Percentiles rank a stretch among this genome's conserved stretches.
phyloP scores from a whole-genome alignment of 2,329 filamentous ascomycete genomes.

The Microcyclospora tardicrescens region DNA sequence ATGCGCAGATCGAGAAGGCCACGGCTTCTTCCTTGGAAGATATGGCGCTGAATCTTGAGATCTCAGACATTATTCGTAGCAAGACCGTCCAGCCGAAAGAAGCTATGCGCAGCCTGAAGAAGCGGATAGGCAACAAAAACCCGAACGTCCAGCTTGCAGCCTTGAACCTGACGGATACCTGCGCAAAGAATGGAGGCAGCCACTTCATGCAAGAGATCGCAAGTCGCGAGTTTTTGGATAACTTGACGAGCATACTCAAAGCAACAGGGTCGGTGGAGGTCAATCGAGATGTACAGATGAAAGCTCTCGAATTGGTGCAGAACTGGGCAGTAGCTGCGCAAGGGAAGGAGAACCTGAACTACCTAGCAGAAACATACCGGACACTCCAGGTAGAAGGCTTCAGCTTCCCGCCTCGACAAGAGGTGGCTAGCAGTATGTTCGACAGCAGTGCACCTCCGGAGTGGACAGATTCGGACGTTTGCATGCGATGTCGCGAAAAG shows the following conservation, averaged over 20 bases:
- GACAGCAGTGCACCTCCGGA: constrained; percentile 96
- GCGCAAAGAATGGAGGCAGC: constrained; percentile 92
- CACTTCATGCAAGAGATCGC: constrained; percentile 95
- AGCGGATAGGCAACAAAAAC: constrained; percentile 91
- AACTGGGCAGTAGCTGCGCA: constrained; percentile 85
- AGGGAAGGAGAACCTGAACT: constrained; percentile 66
- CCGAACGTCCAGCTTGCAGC: constrained; percentile 92
- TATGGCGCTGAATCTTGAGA: constrained; percentile 93
- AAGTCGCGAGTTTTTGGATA: constrained; percentile 96
- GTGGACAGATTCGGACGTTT: constrained; percentile 96
- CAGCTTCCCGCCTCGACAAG: constrained; percentile 73
- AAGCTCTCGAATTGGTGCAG: constrained; percentile 89
- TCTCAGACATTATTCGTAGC: constrained; percentile 91
- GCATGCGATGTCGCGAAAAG: constrained; percentile 88
- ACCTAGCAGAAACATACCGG: constrained; percentile 79
- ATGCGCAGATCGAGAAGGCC: constrained; percentile 93
- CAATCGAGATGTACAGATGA: constrained; percentile 73
- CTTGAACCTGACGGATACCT: constrained; percentile 93
- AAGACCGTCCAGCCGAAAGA: constrained; percentile 96
- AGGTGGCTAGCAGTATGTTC: constrained; percentile 92
- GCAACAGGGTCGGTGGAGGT: constrained; percentile 36
- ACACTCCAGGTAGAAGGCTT: constrained; percentile 74
- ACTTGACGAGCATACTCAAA: constrained; percentile 78
- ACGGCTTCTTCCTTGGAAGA: constrained; percentile 96
- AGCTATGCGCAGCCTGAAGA: constrained; percentile 92